phyloP scores from a whole-genome alignment of 1,139 yeast species.

The Zygotorulaspora mrakii region DNA sequence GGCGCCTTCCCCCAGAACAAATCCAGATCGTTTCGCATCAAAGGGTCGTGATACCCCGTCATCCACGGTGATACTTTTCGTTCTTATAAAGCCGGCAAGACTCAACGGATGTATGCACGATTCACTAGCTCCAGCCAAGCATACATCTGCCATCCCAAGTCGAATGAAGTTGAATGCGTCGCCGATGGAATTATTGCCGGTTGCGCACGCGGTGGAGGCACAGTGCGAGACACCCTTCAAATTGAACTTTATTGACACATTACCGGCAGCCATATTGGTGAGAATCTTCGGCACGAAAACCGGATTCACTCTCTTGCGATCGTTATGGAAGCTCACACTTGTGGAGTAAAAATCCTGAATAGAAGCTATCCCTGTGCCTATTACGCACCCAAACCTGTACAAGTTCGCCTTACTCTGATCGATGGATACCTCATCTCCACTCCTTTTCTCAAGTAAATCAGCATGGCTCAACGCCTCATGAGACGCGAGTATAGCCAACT shows the following conservation, averaged over 20 bases:
- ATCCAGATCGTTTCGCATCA: slow-evolving; percentile 73
- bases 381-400: slow-evolving; percentile 59
- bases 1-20: slow-evolving; percentile 91
- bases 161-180: slow-evolving; percentile 82
- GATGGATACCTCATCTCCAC: neutral
- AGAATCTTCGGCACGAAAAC: slow-evolving; percentile 78
- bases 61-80: slow-evolving; percentile 69
- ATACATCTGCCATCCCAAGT: slow-evolving; percentile 77
- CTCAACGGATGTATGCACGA: slow-evolving; percentile 84
- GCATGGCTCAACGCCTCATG: slow-evolving; percentile 74
- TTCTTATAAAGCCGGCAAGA: slow-evolving; percentile 87
- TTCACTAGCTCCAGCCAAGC: slow-evolving; percentile 93
- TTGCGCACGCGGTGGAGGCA: slow-evolving; percentile 93
- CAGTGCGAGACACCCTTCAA: slow-evolving; percentile 84
- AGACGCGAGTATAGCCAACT: slow-evolving; percentile 75
- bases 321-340: slow-evolving; percentile 52
- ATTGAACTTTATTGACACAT: slow-evolving; percentile 73
- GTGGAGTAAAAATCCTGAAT: slow-evolving; percentile 65
- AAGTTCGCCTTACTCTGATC: slow-evolving; percentile 37
- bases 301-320: slow-evolving; percentile 77
- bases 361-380: slow-evolving; percentile 94
- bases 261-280: slow-evolving; percentile 94
- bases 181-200: slow-evolving; percentile 91
- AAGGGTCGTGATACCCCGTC: slow-evolving; percentile 78
- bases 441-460: slow-evolving; percentile 25